Evolutionary conservation across 306 rosid species (phyloP), one percentile per base, ranked within the genome.

Genomic region (Cajanus cajan): DNA sequence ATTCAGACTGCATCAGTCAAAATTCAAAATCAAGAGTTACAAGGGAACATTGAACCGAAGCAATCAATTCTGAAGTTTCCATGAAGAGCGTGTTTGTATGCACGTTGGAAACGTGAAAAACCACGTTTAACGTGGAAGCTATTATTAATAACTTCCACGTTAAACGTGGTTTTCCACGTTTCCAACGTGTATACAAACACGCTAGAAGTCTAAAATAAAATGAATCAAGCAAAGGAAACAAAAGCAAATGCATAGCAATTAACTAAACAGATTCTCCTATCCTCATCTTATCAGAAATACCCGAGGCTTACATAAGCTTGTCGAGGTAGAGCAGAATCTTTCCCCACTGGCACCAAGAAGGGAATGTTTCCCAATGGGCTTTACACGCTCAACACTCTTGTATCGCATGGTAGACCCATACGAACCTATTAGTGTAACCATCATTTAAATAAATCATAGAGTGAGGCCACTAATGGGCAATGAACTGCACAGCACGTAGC

Each of bases 341-440:
- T 94, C 98, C 68, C 97, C 98, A 40, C 93, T 94, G 59, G 92
- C 98, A 34, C 97, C 96, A 14, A 94, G 90, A 75, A 94, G 91
- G 67, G 96, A 89, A 85, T 90, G 97, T 36, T 94, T 94, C 74
- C 97, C 97, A 71, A 92, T 62, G 15, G 93, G 86, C 89, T 92
- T 94, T 84, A 92, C 55, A 51, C 97, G 88, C 70, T 89, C 97
- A 63, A 94, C 86, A 44, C 93, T 92, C 91, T 94, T 94, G 85
- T 92, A 92, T 45, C 98, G 90, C 86, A 92, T 82, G 25, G 97
- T 94, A 71, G 96, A 94, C 52, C 97, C 98, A 83, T 94, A 90
- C 6, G 98, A 94, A 71, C 97, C 97, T 92, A 79, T 41, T 3
- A 41, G 4, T 41, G 0, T 41, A n/a, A n/a, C n/a, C n/a, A n/a